Evolutionary conservation across 768 basidiomycete species (phyloP).

Genomic region (Pleurotus ostreatus): DNA sequence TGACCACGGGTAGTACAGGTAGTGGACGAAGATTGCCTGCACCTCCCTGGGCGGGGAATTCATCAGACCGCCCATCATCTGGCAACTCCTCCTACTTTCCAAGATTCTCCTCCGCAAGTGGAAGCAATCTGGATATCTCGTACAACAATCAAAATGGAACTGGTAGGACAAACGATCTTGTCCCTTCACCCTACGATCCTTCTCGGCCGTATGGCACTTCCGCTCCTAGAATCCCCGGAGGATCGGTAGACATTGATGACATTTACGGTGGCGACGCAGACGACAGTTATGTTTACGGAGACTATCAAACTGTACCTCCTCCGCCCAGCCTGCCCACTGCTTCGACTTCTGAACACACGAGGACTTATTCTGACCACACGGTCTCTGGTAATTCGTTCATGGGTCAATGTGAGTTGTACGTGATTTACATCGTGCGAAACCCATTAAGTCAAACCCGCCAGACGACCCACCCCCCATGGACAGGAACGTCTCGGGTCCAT

Average conservation of each 20-base stretch:
- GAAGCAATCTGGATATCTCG: slow-evolving; percentile 2
- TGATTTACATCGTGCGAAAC: too few species aligned
- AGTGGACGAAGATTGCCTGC: slow-evolving; percentile 17
- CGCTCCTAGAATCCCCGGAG: slow-evolving; percentile 5
- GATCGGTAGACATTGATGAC: neutral
- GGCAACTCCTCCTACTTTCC: neutral
- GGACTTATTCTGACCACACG: slow-evolving; percentile 5
- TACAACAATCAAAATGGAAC: neutral
- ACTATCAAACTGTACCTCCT: slow-evolving; percentile 18
- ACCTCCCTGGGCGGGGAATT: slow-evolving; percentile 15
- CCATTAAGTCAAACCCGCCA: too few species aligned
- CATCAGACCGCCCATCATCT: slow-evolving; percentile 2
- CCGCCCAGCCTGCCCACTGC: slow-evolving; percentile 8
- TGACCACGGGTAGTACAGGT: slow-evolving; percentile 11
- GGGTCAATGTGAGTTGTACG: neutral
- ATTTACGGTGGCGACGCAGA: neutral
- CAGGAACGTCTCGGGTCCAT: slow-evolving; percentile 1
- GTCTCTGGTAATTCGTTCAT: neutral
- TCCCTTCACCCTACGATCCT: neutral
- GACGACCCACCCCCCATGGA: neutral
- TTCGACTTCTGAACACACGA: neutral
- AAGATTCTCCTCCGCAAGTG: neutral
- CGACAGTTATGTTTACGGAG: neutral
- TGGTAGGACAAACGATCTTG: neutral
- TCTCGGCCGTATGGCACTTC: slow-evolving; percentile 5